A percentile compares a stretch with the other conserved stretches of the same genome.
Evolutionary conservation across 1,284 basidiomycete genomes (phyloP).

Genomic region (Apiotrichum domesticum): DNA sequence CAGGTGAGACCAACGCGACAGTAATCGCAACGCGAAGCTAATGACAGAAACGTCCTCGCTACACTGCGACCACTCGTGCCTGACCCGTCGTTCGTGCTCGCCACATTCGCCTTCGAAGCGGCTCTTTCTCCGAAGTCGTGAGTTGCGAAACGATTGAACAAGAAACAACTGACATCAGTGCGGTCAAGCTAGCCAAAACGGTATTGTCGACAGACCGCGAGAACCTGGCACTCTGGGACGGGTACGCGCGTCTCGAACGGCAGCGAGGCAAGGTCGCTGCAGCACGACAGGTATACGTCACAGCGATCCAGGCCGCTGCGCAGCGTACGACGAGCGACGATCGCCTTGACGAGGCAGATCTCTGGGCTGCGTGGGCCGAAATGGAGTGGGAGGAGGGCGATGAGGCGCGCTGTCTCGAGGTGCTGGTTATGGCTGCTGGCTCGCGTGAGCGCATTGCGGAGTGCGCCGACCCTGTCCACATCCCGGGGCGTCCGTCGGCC

Average conservation of each 20-base stretch:
- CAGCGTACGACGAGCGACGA: conserved; percentile 13
- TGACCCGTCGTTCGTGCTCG: conserved; percentile 43
- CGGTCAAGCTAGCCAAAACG: conserved; percentile 60
- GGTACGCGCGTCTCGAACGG: conserved; percentile 72
- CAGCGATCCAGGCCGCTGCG: conserved; percentile 46
- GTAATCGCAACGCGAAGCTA: neutral
- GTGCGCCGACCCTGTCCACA: neutral
- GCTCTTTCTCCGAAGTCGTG: conserved; percentile 34
- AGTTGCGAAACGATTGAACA: neutral
- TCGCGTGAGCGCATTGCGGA: conserved; percentile 1
- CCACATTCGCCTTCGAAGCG: conserved; percentile 42
- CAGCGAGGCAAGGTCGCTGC: conserved; percentile 63
- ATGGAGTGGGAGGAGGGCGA: conserved; percentile 57
- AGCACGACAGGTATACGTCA: conserved; percentile 76
- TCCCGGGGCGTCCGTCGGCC: conserved; percentile 9
- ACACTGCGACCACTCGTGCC: conserved; percentile 29
- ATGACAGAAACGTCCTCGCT: conserved; percentile 26
- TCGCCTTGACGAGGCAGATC: conserved; percentile 30
- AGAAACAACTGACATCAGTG: conserved; percentile 15
- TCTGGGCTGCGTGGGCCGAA: conserved; percentile 87
- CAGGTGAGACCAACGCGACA: conserved; percentile 18
- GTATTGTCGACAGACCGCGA: conserved; percentile 60
- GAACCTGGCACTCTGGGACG: conserved; percentile 69
- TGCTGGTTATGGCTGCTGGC: conserved; percentile 23
- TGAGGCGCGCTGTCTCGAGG: conserved; percentile 22